Evolutionary conservation across 2,329 filamentous ascomycete species (phyloP), one percentile per base, ranked within the genome.

Genomic region (Fusarium sp.): DNA sequence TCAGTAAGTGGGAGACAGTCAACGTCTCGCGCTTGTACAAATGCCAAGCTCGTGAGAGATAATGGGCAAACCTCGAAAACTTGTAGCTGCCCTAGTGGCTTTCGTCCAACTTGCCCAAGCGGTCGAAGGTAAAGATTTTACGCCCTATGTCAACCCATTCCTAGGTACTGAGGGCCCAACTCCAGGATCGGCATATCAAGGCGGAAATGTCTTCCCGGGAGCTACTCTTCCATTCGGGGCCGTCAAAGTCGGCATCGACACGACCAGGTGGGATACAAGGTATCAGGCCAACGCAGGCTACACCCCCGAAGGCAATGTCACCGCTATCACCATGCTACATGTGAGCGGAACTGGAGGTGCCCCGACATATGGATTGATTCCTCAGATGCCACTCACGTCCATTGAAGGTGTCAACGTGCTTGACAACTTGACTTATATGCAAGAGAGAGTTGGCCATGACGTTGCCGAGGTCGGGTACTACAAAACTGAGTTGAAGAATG

Each of bases 291-390:
- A 81, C 55, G 78, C 73, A n/a, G 79, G 79, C 15, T 82, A 77
- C 57, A 80, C 78, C 0, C 76, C 80, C 1, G 69, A 77, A 44
- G 83, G 83, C 4, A 80, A 82, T 17, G 82, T 86, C 50, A 84
- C 83, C 0, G 84, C 79, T 4, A 83, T 86, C 66, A 84, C 82
- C 21, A 83, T 87, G 82, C 81, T 87, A 76, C 85, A 88, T 59
- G 85, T 86, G 63, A 83, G 81, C 54, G 86, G 86, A 1, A 89
- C 86, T 0, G 88, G 87, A 15, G 88, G 88, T 1, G 83, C 83
- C 11, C 85, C 87, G 1, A 89, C 87, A 58, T 89, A 89, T 59
- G 87, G 87, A 1, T 80, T 88, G 6, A 81, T 86, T 36, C 79
- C 83, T 1, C 84, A 85, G 62, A 79, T 86, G 74, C 84, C 83